A percentile compares a stretch with the other conserved stretches of the same genome.
Evolutionary conservation across 352 stramenopile genomes (phyloP).

Genomic region (Phytophthora rubi): DNA sequence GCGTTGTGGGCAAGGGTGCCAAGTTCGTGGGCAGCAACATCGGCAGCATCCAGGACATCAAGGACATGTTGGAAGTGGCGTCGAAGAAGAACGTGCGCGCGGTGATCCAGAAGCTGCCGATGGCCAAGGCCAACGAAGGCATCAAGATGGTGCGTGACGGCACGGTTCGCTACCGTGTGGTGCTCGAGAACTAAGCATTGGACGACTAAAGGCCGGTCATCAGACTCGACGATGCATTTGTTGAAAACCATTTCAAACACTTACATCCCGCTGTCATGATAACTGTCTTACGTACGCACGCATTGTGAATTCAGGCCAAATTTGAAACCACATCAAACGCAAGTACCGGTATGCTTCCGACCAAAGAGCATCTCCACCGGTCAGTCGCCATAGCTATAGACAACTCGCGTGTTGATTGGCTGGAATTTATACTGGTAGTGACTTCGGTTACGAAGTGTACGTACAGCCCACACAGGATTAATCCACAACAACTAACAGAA

Average conservation of each 20-base stretch:
- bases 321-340: too few species aligned
- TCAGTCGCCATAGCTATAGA: too few species aligned
- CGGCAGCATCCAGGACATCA: slow-evolving; percentile 77
- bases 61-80: slow-evolving; percentile 87
- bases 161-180: slow-evolving; percentile 40
- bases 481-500: too few species aligned
- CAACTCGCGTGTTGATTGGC: too few species aligned
- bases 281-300: background rate
- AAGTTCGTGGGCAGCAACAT: slow-evolving; percentile 78
- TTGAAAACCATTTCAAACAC: background rate
- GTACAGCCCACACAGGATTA: too few species aligned
- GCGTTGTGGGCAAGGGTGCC: slow-evolving; percentile 45
- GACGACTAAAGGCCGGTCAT: background rate
- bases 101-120: slow-evolving; percentile 54
- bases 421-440: too few species aligned
- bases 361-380: too few species aligned
- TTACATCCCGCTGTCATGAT: background rate
- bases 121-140: slow-evolving; percentile 48
- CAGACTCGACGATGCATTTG: background rate
- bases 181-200: slow-evolving; percentile 16
- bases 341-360: too few species aligned
- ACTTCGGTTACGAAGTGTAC: too few species aligned
- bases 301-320: too few species aligned
- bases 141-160: slow-evolving; percentile 49
- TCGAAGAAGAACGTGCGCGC: slow-evolving; percentile 64